These are phyloP conservation scores for Fusarium beomiforme DNA, from an alignment of 2,329 filamentous ascomycete genomes.

Conservation along the genomic window DNA sequence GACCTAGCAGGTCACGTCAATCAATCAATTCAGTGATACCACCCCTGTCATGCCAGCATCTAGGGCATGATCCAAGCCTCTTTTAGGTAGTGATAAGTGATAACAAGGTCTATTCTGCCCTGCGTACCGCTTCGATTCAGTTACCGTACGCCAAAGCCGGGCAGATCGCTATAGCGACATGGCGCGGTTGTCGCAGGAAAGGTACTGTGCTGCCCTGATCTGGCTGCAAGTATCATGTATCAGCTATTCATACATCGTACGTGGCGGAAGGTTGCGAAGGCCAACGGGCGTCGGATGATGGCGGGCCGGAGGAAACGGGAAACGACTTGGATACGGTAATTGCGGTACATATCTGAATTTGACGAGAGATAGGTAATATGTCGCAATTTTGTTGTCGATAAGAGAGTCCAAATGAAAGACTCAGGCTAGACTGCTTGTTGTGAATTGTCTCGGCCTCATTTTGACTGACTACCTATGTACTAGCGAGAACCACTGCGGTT, in stretches of 20 bases:
- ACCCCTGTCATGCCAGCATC: constrained; percentile 18
- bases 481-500: constrained; percentile 17
- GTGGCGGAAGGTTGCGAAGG: constrained; percentile 36
- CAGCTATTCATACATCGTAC: constrained; percentile 34
- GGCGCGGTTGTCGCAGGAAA: constrained; percentile 28
- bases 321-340: too few species aligned
- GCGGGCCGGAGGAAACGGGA: constrained; percentile 17
- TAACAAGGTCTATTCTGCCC: constrained; percentile 25
- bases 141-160: constrained; percentile 18
- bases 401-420: not conserved
- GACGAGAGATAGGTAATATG: constrained; percentile 6
- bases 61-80: constrained; percentile 29
- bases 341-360: too few species aligned
- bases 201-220: constrained; percentile 14
- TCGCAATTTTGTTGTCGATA: constrained; percentile 2
- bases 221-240: constrained; percentile 26
- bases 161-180: constrained; percentile 23
- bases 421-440: constrained; percentile 5
- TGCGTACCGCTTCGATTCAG: constrained; percentile 7
- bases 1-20: not conserved
- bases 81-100: constrained; percentile 31
- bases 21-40: constrained; percentile 19
- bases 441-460: constrained; percentile 17
- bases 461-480: too few species aligned
- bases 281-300: constrained; percentile 26